These are phyloP conservation scores for Capsaspora owczarzaki DNA, from an alignment of 78 protist species.

Conservation along the genomic window DNA sequence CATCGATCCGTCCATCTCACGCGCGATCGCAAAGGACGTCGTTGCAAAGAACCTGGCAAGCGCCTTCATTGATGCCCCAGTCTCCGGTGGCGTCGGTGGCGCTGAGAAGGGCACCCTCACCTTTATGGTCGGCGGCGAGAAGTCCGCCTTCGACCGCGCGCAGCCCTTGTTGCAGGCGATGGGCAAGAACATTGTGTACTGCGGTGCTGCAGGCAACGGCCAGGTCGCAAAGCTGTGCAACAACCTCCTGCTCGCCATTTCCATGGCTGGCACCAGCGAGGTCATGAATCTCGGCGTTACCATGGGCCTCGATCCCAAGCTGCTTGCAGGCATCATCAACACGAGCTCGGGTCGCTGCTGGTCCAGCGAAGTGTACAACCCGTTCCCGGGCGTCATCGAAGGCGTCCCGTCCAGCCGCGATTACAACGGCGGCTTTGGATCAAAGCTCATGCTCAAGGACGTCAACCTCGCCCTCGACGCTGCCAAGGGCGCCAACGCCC, in stretches of 20 bases:
- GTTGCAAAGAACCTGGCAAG: constrained; percentile 24
- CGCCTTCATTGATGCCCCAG: constrained; percentile 77
- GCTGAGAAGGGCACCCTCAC: constrained; percentile 83
- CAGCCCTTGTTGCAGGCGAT: constrained; percentile 43
- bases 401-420: constrained; percentile 50
- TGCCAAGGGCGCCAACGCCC: constrained; percentile 50
- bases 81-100: constrained; percentile 77
- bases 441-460: constrained; percentile 81
- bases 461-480: constrained; percentile 73
- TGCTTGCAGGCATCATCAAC: constrained; percentile 79
- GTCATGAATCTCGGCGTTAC: constrained; percentile 77
- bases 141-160: constrained; percentile 48
- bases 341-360: constrained; percentile 85
- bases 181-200: constrained; percentile 81
- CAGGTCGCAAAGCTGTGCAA: constrained; percentile 84
- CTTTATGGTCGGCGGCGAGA: constrained; percentile 85
- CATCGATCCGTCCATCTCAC: too few species aligned
- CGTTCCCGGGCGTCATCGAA: constrained; percentile 80
- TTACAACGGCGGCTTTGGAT: constrained; percentile 88
- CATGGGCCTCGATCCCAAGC: constrained; percentile 81
- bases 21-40: constrained; percentile 46
- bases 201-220: constrained; percentile 70
- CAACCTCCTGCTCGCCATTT: constrained; percentile 74
- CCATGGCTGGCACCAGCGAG: constrained; percentile 80
- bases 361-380: constrained; percentile 89